Conservation (phyloP, 176 grass and related monocot species). For the Eragrostis nindensis region DNA sequence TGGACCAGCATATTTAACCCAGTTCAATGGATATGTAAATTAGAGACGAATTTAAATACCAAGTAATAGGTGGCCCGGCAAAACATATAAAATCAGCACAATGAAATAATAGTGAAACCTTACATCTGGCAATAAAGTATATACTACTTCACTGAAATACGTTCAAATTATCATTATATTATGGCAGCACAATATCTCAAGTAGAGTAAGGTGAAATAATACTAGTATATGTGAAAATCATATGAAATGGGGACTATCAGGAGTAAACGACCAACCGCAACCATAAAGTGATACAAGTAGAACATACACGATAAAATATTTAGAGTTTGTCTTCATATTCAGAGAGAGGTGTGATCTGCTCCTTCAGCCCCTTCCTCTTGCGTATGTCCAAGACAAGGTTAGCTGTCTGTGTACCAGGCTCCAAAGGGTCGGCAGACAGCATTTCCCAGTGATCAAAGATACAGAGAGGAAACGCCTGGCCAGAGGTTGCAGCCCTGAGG, state of each 20-base stretch:
- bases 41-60: background rate
- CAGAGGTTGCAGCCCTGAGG: conserved; percentile 36
- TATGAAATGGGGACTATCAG: background rate
- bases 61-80: background rate
- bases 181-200: conserved; percentile 23
- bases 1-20: background rate
- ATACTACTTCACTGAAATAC: background rate
- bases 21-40: background rate
- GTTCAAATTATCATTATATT: background rate
- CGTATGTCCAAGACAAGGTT: background rate
- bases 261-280: background rate
- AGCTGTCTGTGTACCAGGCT: background rate
- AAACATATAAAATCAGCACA: background rate
- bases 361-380: conserved; percentile 43
- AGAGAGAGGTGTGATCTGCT: conserved; percentile 6
- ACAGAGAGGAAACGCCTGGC: conserved; percentile 33
- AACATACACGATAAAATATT: background rate
- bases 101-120: background rate
- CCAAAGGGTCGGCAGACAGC: conserved; percentile 10
- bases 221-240: background rate
- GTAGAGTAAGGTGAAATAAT: background rate
- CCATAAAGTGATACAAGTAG: background rate
- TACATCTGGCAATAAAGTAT: background rate
- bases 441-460: conserved; percentile 42
- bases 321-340: background rate